phyloP scores from a whole-genome alignment of 371 early-diverging fungal species.

The Syncephalastrum sp. region DNA sequence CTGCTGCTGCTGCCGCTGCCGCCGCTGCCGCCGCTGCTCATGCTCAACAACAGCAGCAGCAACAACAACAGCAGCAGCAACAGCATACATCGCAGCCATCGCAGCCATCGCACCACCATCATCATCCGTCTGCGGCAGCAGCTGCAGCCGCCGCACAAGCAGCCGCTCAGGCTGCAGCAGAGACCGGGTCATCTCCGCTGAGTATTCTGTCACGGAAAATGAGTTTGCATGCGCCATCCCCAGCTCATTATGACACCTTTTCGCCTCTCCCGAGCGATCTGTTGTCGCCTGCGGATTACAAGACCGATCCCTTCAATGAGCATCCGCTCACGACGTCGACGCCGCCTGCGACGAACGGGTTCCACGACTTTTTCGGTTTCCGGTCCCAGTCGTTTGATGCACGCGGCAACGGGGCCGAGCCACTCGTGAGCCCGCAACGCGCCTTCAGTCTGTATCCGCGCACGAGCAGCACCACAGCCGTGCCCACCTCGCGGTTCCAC shows the following conservation, averaged over 20 bases:
- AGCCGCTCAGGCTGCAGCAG: constrained; percentile 3
- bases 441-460: constrained; percentile 23
- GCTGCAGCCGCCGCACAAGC: constrained; percentile 11
- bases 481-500: background rate
- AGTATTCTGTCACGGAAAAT: constrained; percentile 22
- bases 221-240: constrained; percentile 16
- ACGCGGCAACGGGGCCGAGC: constrained; percentile 10
- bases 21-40: constrained; percentile 1
- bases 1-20: constrained; percentile 11
- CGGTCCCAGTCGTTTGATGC: constrained; percentile 40
- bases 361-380: constrained; percentile 28
- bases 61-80: constrained; percentile 26
- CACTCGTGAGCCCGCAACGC: constrained; percentile 21
- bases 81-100: background rate
- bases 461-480: constrained; percentile 8
- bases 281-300: constrained; percentile 60
- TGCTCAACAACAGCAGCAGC: constrained; percentile 7
- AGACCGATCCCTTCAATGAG: constrained; percentile 51
- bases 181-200: constrained; percentile 18
- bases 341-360: constrained; percentile 28
- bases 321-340: constrained; percentile 34
- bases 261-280: constrained; percentile 65
- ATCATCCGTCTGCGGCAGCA: constrained; percentile 5
- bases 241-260: constrained; percentile 26
- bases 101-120: background rate